A percentile compares a stretch with the other conserved stretches of the same genome.
These are phyloP conservation scores for Artemisia argyi DNA, from an alignment of 129 eudicot genomes.

Conservation along the genomic window DNA sequence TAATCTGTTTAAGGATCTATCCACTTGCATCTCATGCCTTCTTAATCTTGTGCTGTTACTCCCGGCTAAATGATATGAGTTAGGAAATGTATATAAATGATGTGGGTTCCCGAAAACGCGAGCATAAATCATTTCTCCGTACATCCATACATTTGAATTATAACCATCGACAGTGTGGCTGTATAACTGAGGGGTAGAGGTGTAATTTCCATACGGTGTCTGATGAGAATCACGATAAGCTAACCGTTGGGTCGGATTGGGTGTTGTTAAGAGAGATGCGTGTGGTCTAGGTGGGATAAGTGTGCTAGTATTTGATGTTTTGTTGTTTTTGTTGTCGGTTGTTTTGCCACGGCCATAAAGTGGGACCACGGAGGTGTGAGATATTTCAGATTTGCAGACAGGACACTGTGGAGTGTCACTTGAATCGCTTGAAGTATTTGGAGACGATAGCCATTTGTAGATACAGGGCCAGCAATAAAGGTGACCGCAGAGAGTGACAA, in stretches of 20 bases:
- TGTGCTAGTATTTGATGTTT: conserved; percentile 19
- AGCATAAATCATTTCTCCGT: conserved; percentile 67
- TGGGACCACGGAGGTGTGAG: conserved; percentile 73
- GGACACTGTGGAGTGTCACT: conserved; percentile 73
- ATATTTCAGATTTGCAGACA: conserved; percentile 81
- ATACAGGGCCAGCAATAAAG: conserved; percentile 98
- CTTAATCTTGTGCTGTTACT: conserved; percentile 51
- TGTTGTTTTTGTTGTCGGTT: conserved; percentile 43
- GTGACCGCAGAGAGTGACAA: conserved; percentile 94
- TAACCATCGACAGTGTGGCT: conserved; percentile 26
- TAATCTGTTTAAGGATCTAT: conserved; percentile 59
- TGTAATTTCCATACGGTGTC: conserved; percentile 22
- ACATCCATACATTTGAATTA: conserved; percentile 41
- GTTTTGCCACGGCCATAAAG: conserved; percentile 82
- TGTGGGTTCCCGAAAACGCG: conserved; percentile 61
- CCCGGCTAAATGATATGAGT: conserved; percentile 52
- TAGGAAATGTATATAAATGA: conserved; percentile 45
- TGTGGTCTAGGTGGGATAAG: conserved; percentile 76
- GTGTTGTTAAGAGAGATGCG: conserved; percentile 41
- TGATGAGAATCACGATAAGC: conserved; percentile 39
- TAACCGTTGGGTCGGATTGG: conserved; percentile 35
- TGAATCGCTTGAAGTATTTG: conserved; percentile 44
- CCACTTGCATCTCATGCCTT: conserved; percentile 55
- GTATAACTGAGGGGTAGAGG: conserved; percentile 28
- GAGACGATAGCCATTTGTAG: conserved; percentile 77